Evolutionary conservation across 352 stramenopile genomes (phyloP), one percentile per base, ranked within the genome.

Genomic region (Phytophthora litchii): DNA sequence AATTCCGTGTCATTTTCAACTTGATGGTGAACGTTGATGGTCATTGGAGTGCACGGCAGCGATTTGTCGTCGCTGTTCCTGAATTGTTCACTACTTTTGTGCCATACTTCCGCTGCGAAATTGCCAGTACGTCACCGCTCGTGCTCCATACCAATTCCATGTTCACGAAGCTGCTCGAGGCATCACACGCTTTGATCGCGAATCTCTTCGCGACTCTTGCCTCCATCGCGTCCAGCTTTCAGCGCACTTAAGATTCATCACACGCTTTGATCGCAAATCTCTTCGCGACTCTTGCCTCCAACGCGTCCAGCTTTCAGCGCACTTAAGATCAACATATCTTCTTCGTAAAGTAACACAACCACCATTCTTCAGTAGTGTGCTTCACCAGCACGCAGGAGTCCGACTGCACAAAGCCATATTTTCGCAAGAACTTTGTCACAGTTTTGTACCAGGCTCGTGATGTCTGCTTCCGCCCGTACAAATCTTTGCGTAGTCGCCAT

Each of bases 401-500:
- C 1, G 54, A 44, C 21, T 56, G 11, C 54, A 56, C 57, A 37
- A 21, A 68, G 16, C 20, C 54, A 43, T 13, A 38, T 40, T 19
- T 17, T 16, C 13, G 11, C 14, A 38, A 64, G 20, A 36, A 66
- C 61, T 12, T 35, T 0, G 53, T 69, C 43, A 44, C 43, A 0
- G 11, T 54, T 4, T 70, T 25, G 32, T 67, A 64, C 64, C 65
- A 75, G 11, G 61, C 54, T 5, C 61, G 47, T 0, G 60, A 64
- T 1, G 62, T 54, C 49, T 74, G 70, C 3, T 55, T 53, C 2
- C 74, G 40, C 3, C 66, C 64, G 27, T 76, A 73, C 3, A 79
- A 29, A 0, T 58, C 63, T 23, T 70, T 72, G 0, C 27, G 17
- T 1, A 78, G 35, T 3, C 19, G 31, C 54, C 50, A 72, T 10